A percentile compares a stretch with the other conserved stretches of the same genome.
These are phyloP conservation scores for Yarrowia sp. DNA, from an alignment of 805 yeast species.

Conservation along the genomic window DNA sequence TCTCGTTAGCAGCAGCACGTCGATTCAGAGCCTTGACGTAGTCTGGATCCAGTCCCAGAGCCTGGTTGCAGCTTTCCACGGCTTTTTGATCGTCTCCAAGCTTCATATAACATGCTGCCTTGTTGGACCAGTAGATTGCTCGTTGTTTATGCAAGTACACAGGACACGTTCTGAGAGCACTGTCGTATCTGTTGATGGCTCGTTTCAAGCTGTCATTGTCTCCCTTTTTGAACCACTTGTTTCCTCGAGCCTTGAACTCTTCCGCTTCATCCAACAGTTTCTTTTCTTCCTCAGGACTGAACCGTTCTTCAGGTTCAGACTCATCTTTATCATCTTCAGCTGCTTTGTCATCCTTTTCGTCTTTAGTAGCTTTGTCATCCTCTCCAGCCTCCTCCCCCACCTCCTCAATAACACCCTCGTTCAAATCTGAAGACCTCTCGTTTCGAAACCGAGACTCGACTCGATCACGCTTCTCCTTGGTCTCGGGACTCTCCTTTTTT, in stretches of 20 bases:
- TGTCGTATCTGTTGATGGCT: constrained; percentile 28
- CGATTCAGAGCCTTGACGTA: constrained; percentile 73
- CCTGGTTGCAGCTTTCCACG: constrained; percentile 58
- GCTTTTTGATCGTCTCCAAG: constrained; percentile 41
- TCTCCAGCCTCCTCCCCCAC: neutral
- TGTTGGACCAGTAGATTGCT: constrained; percentile 32
- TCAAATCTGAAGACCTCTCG: neutral
- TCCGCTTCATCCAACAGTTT: constrained; percentile 34
- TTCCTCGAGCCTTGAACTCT: constrained; percentile 43
- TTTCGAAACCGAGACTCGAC: constrained; percentile 6
- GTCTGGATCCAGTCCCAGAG: constrained; percentile 56
- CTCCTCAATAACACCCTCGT: neutral
- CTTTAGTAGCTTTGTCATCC: neutral
- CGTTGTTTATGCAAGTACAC: constrained; percentile 16
- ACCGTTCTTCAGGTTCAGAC: neutral
- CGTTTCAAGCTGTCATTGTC: constrained; percentile 17
- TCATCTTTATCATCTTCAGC: neutral
- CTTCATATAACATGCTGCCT: constrained; percentile 33
- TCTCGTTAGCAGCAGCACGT: constrained; percentile 61
- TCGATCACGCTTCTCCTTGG: neutral
- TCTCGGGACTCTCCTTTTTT: neutral
- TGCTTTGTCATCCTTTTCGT: neutral
- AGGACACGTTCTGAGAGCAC: constrained; percentile 29
- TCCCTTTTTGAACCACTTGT: constrained; percentile 28
- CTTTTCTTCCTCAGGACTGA: constrained; percentile 30